Conservation (phyloP, 2,329 filamentous ascomycete species). For the Neurospora sp. region DNA sequence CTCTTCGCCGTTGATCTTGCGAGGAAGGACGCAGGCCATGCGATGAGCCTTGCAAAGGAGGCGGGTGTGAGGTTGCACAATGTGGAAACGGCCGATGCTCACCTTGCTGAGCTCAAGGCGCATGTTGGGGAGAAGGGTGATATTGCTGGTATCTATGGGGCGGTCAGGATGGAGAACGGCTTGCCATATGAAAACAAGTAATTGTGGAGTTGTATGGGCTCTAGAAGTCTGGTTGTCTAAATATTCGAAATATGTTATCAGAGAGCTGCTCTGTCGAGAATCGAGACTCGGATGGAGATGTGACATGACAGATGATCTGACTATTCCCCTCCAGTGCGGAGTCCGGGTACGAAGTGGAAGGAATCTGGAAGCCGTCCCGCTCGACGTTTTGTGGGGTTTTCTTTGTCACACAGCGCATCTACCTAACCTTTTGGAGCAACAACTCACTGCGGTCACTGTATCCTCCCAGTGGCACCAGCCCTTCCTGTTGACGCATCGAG, state of each 20-base stretch:
- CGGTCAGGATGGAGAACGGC: slow-evolving; percentile 63
- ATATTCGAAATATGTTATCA: neutral
- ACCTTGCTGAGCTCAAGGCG: slow-evolving; percentile 60
- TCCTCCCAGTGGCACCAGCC: neutral
- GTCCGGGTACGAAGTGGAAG: too few relatives aligned
- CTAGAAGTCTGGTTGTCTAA: neutral
- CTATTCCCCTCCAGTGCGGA: too few relatives aligned
- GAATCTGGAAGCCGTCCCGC: neutral
- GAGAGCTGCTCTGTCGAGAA: too few relatives aligned
- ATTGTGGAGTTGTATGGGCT: neutral
- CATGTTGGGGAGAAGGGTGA: slow-evolving; percentile 61
- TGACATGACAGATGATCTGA: too few relatives aligned
- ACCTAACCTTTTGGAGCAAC: neutral
- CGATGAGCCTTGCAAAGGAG: slow-evolving; percentile 52
- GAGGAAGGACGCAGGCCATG: slow-evolving; percentile 73
- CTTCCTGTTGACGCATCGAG: neutral
- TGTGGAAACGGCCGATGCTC: slow-evolving; percentile 56
- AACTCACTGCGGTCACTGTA: neutral
- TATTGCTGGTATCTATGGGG: slow-evolving; percentile 75
- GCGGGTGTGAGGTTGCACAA: slow-evolving; percentile 54
- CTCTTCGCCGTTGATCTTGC: slow-evolving; percentile 76
- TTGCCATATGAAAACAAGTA: slow-evolving; percentile 60
- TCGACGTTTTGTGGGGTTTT: neutral
- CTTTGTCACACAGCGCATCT: neutral
- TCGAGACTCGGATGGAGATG: too few relatives aligned